phyloP scores from a whole-genome alignment of 1,139 yeast genomes.

The Candida neerlandica region DNA sequence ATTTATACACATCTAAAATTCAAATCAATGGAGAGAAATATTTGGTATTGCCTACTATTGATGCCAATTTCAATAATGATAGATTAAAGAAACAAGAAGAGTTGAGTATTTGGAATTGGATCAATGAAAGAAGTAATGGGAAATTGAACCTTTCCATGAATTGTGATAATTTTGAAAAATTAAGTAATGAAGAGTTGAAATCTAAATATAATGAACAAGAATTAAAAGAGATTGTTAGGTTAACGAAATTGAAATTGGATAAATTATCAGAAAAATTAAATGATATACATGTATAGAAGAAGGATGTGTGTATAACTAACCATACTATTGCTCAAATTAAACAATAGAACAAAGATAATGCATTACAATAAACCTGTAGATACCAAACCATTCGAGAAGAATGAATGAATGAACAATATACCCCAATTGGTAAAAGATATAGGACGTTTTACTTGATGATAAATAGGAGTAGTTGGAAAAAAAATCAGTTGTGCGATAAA shows the following conservation, averaged over 20 bases:
- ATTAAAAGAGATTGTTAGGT: slow-evolving; percentile 52
- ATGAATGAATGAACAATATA: no score
- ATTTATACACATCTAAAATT: slow-evolving; percentile 19
- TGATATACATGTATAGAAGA: background rate
- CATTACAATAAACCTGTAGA: no score
- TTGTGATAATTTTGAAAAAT: slow-evolving; percentile 13
- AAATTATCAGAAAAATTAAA: slow-evolving; percentile 21
- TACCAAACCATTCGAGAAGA: no score
- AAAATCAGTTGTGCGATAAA: no score
- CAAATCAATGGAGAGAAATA: slow-evolving; percentile 46
- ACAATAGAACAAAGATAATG: no score
- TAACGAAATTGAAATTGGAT: slow-evolving; percentile 55
- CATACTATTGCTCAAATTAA: background rate
- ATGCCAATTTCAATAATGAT: slow-evolving; percentile 39
- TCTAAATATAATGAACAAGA: slow-evolving; percentile 45
- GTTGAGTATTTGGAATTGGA: slow-evolving; percentile 80
- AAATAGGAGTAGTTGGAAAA: no score
- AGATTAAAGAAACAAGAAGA: slow-evolving; percentile 52
- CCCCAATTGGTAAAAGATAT: no score
- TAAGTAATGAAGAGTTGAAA: slow-evolving; percentile 11
- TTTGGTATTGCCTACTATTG: slow-evolving; percentile 49
- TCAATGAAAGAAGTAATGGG: slow-evolving; percentile 53
- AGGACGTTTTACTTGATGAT: no score
- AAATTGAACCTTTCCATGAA: slow-evolving; percentile 18
- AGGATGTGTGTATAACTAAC: background rate